Evolutionary conservation across 352 stramenopile species (phyloP).

Genomic region (Pythium dissimile): DNA sequence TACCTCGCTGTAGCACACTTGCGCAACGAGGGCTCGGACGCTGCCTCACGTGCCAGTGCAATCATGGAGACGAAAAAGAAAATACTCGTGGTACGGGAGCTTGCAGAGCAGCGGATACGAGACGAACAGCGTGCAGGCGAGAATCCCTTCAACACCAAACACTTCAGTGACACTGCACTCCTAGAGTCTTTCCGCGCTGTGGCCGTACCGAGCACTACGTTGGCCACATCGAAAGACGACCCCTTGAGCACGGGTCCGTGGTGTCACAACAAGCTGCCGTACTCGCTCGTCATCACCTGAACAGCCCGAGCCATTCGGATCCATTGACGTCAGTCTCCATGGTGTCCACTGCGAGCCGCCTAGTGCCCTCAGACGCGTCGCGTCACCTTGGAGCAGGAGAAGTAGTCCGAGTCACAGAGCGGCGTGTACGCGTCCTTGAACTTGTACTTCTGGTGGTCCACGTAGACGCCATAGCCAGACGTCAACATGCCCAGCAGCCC

Average conservation of each 20-base stretch:
- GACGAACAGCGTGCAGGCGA: conserved; percentile 43
- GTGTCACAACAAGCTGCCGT: conserved; percentile 42
- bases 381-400: conserved; percentile 56
- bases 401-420: conserved; percentile 52
- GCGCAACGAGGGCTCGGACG: background rate
- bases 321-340: background rate
- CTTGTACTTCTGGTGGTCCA: conserved; percentile 44
- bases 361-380: no score
- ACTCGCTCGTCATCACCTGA: conserved; percentile 53
- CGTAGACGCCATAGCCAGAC: conserved; percentile 40
- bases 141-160: conserved; percentile 18
- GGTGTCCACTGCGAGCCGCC: no score
- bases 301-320: background rate
- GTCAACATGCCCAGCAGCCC: conserved; percentile 14
- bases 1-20: background rate
- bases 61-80: conserved; percentile 34
- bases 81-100: conserved; percentile 36
- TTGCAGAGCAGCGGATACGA: conserved; percentile 38
- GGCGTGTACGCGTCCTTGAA: conserved; percentile 35
- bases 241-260: conserved; percentile 34
- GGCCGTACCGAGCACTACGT: conserved; percentile 37
- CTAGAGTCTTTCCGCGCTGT: no score
- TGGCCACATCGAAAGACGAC: conserved; percentile 46
- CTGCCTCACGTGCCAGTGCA: conserved; percentile 29
- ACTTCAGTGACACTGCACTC: background rate